Evolutionary conservation across 257 asterid species (phyloP), one percentile per base, ranked within the genome.

Genomic region (Scutellaria baicalensis): DNA sequence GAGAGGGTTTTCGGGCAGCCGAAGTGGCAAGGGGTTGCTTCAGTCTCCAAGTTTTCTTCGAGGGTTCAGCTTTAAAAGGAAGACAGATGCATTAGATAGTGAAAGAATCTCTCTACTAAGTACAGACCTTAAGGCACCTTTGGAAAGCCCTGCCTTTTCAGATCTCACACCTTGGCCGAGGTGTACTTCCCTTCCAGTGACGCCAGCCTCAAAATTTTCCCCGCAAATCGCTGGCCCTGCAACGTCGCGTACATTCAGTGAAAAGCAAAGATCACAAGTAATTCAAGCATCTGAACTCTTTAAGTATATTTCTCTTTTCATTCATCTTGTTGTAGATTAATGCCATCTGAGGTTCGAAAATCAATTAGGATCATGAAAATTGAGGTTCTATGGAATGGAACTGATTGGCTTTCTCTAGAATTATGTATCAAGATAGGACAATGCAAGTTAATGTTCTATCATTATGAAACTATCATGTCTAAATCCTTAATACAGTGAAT

Each of bases 141-240:
- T 80, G 35, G 87, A 72, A 56, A 86, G 92, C 82, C 90, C 97
- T 7, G 68, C 56, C 69, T 61, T 83, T 35, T 69, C 88, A 9
- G 80, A 84, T 75, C 62, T 60, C 36, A 18, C 69, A 40, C 68
- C 77, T 31, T 85, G 96, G 96, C 79, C 77, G 63, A 86, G 82
- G 79, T 83, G 96, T 68, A 68, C 87, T 43, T 94, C 99, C 6
- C 86, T 94, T 79, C 99, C 96, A 1, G 95, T 84, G 64, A 82
- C 93, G 1, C 93, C 84, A 45, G 96, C 86, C 49, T 68, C 93
- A 9, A 55, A 69, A 78, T 60, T 76, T 60, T 78, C 97, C 51
- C 97, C 97, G 7, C 76, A 77, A 7, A 80, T 74, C 75, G 63
- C 72, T 38, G 77, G 78, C 36, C 90, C 90, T 4, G n/a, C 81